Percentiles rank a stretch among this genome's conserved stretches.
Evolutionary conservation across 1,139 yeast genomes (phyloP).

Genomic region (Saccharomyces hybrid): DNA sequence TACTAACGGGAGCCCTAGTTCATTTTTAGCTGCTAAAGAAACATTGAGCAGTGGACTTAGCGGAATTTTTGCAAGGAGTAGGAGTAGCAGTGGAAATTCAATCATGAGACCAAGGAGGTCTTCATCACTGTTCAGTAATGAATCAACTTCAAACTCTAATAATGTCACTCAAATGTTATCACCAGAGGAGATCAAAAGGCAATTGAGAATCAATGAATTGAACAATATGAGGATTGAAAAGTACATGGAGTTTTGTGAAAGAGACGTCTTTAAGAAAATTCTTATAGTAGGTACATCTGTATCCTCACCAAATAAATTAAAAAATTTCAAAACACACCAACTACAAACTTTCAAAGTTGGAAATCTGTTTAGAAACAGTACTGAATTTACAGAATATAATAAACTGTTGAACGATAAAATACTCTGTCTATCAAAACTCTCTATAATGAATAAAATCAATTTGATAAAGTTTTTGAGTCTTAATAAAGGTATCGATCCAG

Average conservation of each 20-base stretch:
- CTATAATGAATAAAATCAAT: conserved; percentile 16
- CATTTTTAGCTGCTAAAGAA: conserved; percentile 23
- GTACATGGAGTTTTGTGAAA: conserved; percentile 28
- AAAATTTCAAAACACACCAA: conserved; percentile 6
- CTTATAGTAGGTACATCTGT: conserved; percentile 29
- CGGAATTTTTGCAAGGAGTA: conserved; percentile 29
- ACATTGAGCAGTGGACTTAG: conserved; percentile 29
- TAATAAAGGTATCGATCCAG: conserved; percentile 2
- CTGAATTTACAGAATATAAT: conserved; percentile 27
- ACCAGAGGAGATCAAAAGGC: conserved; percentile 26
- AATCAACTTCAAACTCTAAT: conserved; percentile 13
- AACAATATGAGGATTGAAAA: conserved; percentile 24
- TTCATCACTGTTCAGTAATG: conserved; percentile 25
- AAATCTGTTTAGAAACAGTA: conserved; percentile 26
- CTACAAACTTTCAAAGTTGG: conserved; percentile 14
- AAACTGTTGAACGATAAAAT: conserved; percentile 21
- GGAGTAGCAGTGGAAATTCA: conserved; percentile 22
- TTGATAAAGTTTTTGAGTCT: conserved; percentile 22
- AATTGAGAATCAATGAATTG: conserved; percentile 20
- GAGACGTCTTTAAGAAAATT: conserved; percentile 22
- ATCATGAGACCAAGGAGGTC: conserved; percentile 20
- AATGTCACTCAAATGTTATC: conserved; percentile 23
- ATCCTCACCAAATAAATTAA: conserved; percentile 6
- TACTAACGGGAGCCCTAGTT: conserved; percentile 6
- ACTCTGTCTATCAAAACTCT: conserved; percentile 14